Conservation (phyloP, 306 rosid species). For the Macrotyloma uniflorum region DNA sequence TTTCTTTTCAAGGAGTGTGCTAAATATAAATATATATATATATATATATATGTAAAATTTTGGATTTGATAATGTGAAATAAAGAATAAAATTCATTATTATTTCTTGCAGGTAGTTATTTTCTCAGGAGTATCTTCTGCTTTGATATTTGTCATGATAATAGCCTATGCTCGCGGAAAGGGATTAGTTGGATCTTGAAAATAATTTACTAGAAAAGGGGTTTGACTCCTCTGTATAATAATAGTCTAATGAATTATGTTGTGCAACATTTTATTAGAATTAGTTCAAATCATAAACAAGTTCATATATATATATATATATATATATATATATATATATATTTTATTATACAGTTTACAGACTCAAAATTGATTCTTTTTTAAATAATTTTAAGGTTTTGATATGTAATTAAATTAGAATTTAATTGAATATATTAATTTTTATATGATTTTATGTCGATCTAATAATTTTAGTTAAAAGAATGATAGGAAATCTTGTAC, state of each 20-base stretch:
- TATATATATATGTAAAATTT: conserved; percentile 1
- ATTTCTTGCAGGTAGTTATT: conserved; percentile 63
- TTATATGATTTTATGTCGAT: no score
- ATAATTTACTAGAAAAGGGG: conserved; percentile 20
- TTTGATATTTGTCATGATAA: conserved; percentile 48
- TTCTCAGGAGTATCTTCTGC: conserved; percentile 48
- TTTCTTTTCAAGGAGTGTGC: no score
- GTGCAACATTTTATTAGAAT: no score
- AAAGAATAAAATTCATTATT: conserved; percentile 5
- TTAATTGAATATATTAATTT: background rate
- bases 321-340: no score
- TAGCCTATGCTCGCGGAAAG: conserved; percentile 66
- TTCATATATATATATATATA: no score
- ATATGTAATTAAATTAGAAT: conserved; percentile 1
- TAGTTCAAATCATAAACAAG: no score
- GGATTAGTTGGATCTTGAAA: conserved; percentile 79
- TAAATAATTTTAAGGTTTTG: background rate
- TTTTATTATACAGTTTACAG: background rate
- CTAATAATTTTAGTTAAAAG: no score
- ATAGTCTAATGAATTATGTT: background rate
- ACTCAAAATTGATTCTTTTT: conserved; percentile 19
- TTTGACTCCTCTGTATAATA: background rate
- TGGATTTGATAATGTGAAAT: background rate
- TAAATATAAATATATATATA: no score
- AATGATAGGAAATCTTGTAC: no score